These are phyloP conservation scores for Ogataea angusta DNA, from an alignment of 805 yeast species.

Conservation along the genomic window DNA sequence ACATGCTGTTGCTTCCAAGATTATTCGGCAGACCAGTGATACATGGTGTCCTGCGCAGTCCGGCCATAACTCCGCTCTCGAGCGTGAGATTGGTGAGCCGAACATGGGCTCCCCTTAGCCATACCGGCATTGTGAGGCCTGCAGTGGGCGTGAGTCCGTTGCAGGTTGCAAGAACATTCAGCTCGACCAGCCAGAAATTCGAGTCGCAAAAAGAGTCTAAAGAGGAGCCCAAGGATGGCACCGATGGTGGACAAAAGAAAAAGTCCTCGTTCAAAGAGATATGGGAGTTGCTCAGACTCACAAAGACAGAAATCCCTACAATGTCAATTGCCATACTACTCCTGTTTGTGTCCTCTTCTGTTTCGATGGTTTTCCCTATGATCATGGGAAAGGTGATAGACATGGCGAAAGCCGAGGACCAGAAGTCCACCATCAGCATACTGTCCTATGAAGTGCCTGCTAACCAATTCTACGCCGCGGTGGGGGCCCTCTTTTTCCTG, in stretches of 20 bases:
- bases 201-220: neutral
- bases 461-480: constrained; percentile 57
- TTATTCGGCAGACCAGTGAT: neutral
- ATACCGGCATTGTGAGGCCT: neutral
- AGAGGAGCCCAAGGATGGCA: neutral
- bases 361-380: constrained; percentile 77
- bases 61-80: neutral
- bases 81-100: neutral
- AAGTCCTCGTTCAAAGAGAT: constrained; percentile 37
- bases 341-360: constrained; percentile 68
- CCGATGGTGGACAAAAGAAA: constrained; percentile 7
- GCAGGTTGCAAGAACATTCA: neutral
- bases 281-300: constrained; percentile 48
- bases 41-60: neutral
- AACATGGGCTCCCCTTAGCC: neutral
- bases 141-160: neutral
- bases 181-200: neutral
- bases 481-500: constrained; percentile 59
- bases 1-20: constrained; percentile 1
- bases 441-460: constrained; percentile 54
- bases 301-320: constrained; percentile 53
- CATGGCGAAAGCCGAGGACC: constrained; percentile 41
- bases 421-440: constrained; percentile 20
- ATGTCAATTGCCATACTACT: constrained; percentile 60
- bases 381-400: constrained; percentile 86